phyloP scores from a whole-genome alignment of 2,329 filamentous ascomycete species.

The Fusarium sp. region DNA sequence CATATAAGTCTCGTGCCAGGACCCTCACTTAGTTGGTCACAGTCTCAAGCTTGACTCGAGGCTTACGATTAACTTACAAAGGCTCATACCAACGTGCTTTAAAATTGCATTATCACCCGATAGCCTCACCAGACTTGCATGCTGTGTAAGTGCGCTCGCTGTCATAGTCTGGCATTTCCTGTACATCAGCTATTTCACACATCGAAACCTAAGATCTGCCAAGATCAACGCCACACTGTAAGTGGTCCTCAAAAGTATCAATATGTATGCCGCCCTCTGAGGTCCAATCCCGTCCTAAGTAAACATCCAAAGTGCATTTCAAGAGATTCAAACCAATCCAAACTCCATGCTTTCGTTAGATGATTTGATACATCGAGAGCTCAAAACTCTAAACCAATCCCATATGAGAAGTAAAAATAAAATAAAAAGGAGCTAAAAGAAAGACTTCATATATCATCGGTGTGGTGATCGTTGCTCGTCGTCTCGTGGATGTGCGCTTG shows the following conservation, averaged over 20 bases:
- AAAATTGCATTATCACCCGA: neutral
- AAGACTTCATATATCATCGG: constrained; percentile 19
- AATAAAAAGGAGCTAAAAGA: neutral
- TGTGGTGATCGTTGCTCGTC: constrained; percentile 24
- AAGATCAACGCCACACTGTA: neutral
- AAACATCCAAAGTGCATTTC: neutral
- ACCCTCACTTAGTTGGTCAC: neutral
- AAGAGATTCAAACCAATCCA: constrained; percentile 24
- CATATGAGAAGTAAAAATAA: neutral
- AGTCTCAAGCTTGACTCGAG: neutral
- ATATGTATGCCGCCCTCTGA: neutral
- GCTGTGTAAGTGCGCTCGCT: neutral
- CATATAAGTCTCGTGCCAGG: constrained; percentile 11
- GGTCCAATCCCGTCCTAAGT: neutral
- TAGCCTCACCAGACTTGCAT: neutral
- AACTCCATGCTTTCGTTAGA: constrained; percentile 40
- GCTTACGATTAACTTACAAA: neutral
- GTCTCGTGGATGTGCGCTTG: constrained; percentile 44
- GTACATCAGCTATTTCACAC: neutral
- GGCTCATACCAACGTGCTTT: neutral
- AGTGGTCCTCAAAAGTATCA: constrained; percentile 1
- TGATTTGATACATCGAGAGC: constrained; percentile 12
- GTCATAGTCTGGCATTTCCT: neutral
- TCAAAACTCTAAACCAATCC: neutral
- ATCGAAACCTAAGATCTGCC: neutral